These are phyloP conservation scores for Kwoniella bestiolae DNA, from an alignment of 768 basidiomycete genomes.

Conservation along the genomic window DNA sequence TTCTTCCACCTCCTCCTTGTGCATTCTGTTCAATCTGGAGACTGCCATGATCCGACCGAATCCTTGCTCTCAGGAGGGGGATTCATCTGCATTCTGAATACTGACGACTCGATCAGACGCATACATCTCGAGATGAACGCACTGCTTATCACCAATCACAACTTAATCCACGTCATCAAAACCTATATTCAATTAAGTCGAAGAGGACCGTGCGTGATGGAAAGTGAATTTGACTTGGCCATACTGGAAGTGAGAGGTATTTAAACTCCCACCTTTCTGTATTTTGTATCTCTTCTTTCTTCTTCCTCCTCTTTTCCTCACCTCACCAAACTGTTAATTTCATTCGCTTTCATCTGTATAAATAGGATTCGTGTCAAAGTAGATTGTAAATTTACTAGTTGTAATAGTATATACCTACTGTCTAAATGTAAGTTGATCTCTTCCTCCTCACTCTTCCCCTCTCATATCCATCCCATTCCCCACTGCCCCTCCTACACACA, in stretches of 20 bases:
- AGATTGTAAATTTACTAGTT: neutral
- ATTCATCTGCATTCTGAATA: too few species aligned
- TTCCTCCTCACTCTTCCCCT: neutral
- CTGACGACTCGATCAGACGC: too few species aligned
- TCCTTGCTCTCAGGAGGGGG: too few species aligned
- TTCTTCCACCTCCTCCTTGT: too few species aligned
- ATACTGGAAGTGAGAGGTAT: neutral
- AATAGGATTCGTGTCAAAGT: neutral
- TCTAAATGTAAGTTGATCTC: conserved; percentile 1
- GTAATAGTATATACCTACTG: neutral
- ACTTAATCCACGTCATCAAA: neutral
- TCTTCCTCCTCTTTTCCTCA: neutral
- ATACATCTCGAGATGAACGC: too few species aligned
- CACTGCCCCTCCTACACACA: neutral
- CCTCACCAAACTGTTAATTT: neutral
- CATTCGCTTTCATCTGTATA: neutral
- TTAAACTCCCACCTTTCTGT: neutral
- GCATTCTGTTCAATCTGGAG: too few species aligned
- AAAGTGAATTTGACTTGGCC: neutral
- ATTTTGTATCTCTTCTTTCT: conserved; percentile 4
- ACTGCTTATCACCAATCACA: too few species aligned
- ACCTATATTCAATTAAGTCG: neutral
- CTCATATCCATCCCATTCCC: neutral
- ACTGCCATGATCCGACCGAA: too few species aligned
- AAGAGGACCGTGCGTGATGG: conserved; percentile 10